These are phyloP conservation scores for Agarophyton chilense DNA, from an alignment of 23 red algal species.

Conservation along the genomic window DNA sequence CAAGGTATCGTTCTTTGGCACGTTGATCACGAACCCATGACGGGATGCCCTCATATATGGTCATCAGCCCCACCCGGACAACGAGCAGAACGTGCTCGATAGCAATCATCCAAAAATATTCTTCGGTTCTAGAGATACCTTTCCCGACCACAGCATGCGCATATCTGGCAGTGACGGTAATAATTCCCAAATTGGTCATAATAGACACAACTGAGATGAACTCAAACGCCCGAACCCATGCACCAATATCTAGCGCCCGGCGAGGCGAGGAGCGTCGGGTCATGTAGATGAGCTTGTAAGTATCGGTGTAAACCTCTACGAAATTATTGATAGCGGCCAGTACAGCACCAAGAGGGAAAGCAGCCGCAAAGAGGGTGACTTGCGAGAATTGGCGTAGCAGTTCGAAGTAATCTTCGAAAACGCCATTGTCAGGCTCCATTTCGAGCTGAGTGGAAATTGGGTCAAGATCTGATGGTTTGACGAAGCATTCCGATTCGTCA, in stretches of 20 bases:
- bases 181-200: conserved; percentile 85
- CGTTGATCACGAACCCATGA: conserved; percentile 75
- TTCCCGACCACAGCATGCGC: conserved; percentile 66
- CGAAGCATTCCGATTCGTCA: conserved; percentile 67
- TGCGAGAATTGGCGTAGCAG: conserved; percentile 84
- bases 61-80: conserved; percentile 46
- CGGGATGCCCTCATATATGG: conserved; percentile 66
- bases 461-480: conserved; percentile 55
- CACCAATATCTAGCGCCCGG: conserved; percentile 77
- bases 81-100: conserved; percentile 75
- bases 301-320: conserved; percentile 83
- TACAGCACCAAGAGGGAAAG: conserved; percentile 78
- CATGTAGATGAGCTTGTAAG: conserved; percentile 67
- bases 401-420: conserved; percentile 91
- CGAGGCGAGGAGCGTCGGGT: conserved; percentile 66
- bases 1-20: conserved; percentile 74
- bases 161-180: conserved; percentile 72
- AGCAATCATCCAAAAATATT: conserved; percentile 80
- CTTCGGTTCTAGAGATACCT: conserved; percentile 44
- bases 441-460: conserved; percentile 70
- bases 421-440: conserved; percentile 71
- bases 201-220: conserved; percentile 80
- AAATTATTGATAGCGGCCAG: conserved; percentile 74
- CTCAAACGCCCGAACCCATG: conserved; percentile 89
- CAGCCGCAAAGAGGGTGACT: conserved; percentile 82